Conservation (phyloP, 495 filamentous ascomycete genomes). For the Talaromyces liani region DNA sequence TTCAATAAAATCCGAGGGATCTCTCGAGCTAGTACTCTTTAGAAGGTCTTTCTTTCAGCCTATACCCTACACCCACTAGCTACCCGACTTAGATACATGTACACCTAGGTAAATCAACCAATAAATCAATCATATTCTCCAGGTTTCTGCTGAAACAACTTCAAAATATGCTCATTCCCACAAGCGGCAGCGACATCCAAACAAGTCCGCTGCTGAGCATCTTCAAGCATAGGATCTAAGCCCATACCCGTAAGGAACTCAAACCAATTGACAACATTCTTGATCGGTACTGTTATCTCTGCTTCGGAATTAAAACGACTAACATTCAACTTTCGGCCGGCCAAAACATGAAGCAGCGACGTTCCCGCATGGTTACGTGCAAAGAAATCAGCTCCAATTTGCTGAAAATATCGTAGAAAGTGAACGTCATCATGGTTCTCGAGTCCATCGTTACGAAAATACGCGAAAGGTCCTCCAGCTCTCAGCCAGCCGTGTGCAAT, state of each 20-base stretch:
- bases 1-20: no score
- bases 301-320: background rate
- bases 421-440: background rate
- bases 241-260: slow-evolving; percentile 18
- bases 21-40: no score
- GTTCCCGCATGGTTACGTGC: slow-evolving; percentile 18
- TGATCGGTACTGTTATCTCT: background rate
- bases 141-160: slow-evolving; percentile 15
- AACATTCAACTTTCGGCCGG: slow-evolving; percentile 11
- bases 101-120: no score
- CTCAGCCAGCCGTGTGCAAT: slow-evolving; percentile 8
- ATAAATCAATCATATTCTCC: background rate
- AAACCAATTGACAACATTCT: slow-evolving; percentile 14
- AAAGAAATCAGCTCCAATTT: slow-evolving; percentile 19
- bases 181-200: slow-evolving; percentile 29
- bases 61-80: no score
- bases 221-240: slow-evolving; percentile 27
- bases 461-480: background rate
- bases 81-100: no score
- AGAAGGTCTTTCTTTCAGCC: no score
- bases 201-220: slow-evolving; percentile 19
- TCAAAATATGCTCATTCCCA: slow-evolving; percentile 26
- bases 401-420: background rate
- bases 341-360: slow-evolving; percentile 23
- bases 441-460: background rate